phyloP scores from a whole-genome alignment of 345 rosid genomes.

The Ailanthus altissimus region DNA sequence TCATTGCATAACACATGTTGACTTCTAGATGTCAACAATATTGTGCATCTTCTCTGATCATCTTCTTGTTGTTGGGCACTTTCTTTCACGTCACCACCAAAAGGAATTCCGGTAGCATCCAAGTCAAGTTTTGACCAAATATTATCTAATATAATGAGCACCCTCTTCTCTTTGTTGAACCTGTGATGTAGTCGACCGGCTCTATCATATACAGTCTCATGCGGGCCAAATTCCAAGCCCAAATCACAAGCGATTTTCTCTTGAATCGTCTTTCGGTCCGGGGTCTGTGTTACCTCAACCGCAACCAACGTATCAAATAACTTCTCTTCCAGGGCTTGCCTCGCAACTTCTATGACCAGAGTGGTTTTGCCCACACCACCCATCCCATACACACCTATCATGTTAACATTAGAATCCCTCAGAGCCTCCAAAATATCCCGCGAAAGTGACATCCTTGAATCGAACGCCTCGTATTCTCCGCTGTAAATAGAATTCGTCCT shows the following conservation, averaged over 20 bases:
- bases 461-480: background rate
- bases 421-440: background rate
- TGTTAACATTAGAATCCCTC: background rate
- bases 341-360: constrained; percentile 3
- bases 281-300: background rate
- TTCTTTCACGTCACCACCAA: background rate
- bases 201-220: constrained; percentile 2
- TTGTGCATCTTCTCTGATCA: constrained; percentile 13
- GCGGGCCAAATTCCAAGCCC: background rate
- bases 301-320: background rate
- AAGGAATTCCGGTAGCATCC: constrained; percentile 1
- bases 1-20: constrained; percentile 10
- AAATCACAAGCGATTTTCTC: constrained; percentile 7
- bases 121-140: constrained; percentile 1
- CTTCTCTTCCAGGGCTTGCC: background rate
- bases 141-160: background rate
- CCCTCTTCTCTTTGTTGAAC: constrained; percentile 5
- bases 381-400: constrained; percentile 21
- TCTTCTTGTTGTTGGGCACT: background rate
- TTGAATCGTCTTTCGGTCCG: constrained; percentile 15
- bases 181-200: background rate
- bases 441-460: background rate
- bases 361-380: constrained; percentile 27
- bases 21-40: constrained; percentile 30
- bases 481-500: background rate